These are phyloP conservation scores for Helotiales sp. DNA, from an alignment of 2,329 filamentous ascomycete species.

Conservation along the genomic window DNA sequence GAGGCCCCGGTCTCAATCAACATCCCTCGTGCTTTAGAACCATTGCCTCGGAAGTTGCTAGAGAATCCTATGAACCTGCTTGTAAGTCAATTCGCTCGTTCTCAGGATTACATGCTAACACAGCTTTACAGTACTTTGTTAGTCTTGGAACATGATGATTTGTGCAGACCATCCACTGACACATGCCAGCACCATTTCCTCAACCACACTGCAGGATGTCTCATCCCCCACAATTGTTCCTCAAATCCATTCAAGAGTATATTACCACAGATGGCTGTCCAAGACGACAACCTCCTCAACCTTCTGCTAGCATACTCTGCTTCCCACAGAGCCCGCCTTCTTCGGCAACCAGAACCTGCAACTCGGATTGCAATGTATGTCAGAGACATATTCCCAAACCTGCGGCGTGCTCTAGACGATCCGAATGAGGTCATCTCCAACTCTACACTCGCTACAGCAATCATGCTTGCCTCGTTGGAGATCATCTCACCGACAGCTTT, in stretches of 20 bases:
- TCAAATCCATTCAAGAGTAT: slow-evolving; percentile 55
- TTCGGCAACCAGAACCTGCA: slow-evolving; percentile 71
- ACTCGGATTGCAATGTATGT: slow-evolving; percentile 82
- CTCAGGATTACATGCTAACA: neutral
- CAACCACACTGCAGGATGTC: slow-evolving; percentile 72
- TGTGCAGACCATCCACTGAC: slow-evolving; percentile 8
- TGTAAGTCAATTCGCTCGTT: slow-evolving; percentile 17
- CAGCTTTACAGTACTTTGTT: slow-evolving; percentile 47
- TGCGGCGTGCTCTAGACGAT: slow-evolving; percentile 66
- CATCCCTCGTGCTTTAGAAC: slow-evolving; percentile 49
- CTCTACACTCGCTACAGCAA: slow-evolving; percentile 74
- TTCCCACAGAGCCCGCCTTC: slow-evolving; percentile 75
- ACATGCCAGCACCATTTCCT: slow-evolving; percentile 58
- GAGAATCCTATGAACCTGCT: slow-evolving; percentile 81
- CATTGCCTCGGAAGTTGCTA: slow-evolving; percentile 52
- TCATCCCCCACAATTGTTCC: slow-evolving; percentile 50
- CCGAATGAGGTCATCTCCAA: slow-evolving; percentile 65
- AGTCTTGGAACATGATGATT: slow-evolving; percentile 23
- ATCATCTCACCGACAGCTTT: slow-evolving; percentile 82
- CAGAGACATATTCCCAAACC: slow-evolving; percentile 71
- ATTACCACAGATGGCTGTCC: slow-evolving; percentile 62
- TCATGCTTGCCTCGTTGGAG: slow-evolving; percentile 82
- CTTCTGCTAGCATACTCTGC: slow-evolving; percentile 80
- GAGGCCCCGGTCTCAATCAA: slow-evolving; percentile 64
- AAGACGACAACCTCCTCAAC: slow-evolving; percentile 71